These are phyloP conservation scores for Canna indica DNA, from an alignment of 176 grass and related monocot species.

Conservation along the genomic window DNA sequence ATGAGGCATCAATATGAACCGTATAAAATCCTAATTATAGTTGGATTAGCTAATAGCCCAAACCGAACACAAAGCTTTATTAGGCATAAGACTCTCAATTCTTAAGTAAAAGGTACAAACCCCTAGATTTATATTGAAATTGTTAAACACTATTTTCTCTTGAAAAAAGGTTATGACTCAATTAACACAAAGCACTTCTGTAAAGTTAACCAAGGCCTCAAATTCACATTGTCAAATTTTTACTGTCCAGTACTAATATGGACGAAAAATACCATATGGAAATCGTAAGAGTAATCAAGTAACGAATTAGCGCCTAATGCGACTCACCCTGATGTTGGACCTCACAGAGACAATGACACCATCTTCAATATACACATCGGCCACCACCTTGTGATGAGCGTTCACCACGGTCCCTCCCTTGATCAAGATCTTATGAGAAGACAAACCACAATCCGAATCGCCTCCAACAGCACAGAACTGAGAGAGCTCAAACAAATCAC, in stretches of 20 bases:
- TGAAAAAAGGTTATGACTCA: background rate
- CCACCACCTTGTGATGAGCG: constrained; percentile 59
- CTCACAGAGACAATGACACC: constrained; percentile 65
- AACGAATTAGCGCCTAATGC: background rate
- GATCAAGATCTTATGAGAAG: constrained; percentile 59
- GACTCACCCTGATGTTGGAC: constrained; percentile 59
- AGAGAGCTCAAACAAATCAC: background rate
- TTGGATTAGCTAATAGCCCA: background rate
- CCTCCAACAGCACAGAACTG: constrained; percentile 15
- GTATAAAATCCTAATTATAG: background rate
- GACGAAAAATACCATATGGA: background rate
- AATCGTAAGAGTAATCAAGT: background rate
- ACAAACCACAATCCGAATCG: constrained; percentile 3
- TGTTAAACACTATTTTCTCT: background rate
- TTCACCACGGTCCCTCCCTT: constrained; percentile 93
- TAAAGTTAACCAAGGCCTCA: background rate
- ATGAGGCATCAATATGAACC: background rate
- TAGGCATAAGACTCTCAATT: no score
- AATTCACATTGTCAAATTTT: background rate
- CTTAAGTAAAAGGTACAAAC: background rate
- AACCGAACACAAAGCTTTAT: no score
- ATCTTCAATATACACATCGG: constrained; percentile 89
- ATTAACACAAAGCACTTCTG: background rate
- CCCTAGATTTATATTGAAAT: background rate
- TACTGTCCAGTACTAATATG: background rate